Base-by-base conservation (phyloP, 2,329 filamentous ascomycete genomes). In the Mycosphaerelloides madeirae region DNA sequence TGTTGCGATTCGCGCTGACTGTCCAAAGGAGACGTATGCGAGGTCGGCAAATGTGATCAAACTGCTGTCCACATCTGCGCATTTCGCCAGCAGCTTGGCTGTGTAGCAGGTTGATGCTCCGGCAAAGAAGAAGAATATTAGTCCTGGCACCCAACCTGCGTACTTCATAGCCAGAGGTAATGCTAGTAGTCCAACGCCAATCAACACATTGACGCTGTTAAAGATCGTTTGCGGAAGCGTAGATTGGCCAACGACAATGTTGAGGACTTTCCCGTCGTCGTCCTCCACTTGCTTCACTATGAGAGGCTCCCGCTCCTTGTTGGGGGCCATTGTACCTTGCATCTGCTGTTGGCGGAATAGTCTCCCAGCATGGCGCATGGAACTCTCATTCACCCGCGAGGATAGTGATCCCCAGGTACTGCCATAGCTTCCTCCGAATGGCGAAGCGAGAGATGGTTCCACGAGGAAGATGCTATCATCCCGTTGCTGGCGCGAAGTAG, bases 11-110 rank as follows among this genome's bases (percentile, higher is more conserved):
- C 91, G 83, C 29, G 89, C 91, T 46, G 79, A 83, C 13, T 82
- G 79, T 7, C 91, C 91, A 65, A 94, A 96, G 15, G 88, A 90
- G 55, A 95, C 84, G 60, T 85, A 96, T 2, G 91, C 93, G 37
- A 97, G 73, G 62, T 97, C 91, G 28, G 90, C 93, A 66, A 96
- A 97, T 2, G 91, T 96, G 58, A 96, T 89, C 52, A 96, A 79
- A 39, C 80, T 86, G 48, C 78, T 79, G 67, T 96, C 87, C 16
- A 88, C 79, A 55, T 95, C 84, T 72, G 96, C 83, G 65, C 91
- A 97, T 65, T 85, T 91, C 20, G 88, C 85, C 29, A 96, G 74
- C 11, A 96, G 69, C 56, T 81, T 85, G 11, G 88, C 90, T 0
- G 93, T 97, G 66, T 96, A 95, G 9, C 79, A 78, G 0, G 93